These are phyloP conservation scores for Perkinsus marinus DNA, from an alignment of 169 alveolate genomes.

Conservation along the genomic window DNA sequence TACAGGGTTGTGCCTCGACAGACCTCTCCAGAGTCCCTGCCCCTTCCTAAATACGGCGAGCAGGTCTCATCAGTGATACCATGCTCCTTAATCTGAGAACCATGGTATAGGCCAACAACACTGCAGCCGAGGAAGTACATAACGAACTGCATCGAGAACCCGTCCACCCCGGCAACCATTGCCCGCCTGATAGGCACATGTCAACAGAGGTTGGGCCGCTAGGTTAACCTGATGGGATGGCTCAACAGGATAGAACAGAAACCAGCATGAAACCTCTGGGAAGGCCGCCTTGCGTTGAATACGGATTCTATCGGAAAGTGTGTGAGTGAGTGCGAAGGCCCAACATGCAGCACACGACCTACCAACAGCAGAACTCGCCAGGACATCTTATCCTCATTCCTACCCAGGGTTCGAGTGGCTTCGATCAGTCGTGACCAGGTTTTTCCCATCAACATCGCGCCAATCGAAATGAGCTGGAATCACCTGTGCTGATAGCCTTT, in stretches of 20 bases:
- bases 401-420: background rate
- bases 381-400: too few relatives aligned
- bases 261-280: too few relatives aligned
- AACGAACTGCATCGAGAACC: background rate
- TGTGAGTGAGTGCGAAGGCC: background rate
- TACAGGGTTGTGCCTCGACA: constrained; percentile 27
- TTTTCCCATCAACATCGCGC: constrained; percentile 39
- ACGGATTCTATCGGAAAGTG: background rate
- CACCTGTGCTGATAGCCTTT: too few relatives aligned
- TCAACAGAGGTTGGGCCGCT: background rate
- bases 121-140: background rate
- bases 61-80: constrained; percentile 54
- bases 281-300: background rate
- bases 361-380: too few relatives aligned
- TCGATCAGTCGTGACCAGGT: constrained; percentile 8
- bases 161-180: background rate
- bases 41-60: constrained; percentile 38
- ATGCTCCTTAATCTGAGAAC: background rate
- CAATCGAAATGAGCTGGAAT: too few relatives aligned
- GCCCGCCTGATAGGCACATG: background rate
- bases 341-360: background rate
- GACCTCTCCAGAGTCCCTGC: constrained; percentile 23
- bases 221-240: too few relatives aligned
- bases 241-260: too few relatives aligned
- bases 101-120: background rate